Evolutionary conservation across 1,284 basidiomycete genomes (phyloP), one percentile per base, ranked within the genome.

Genomic region (Naganishia cerealis): DNA sequence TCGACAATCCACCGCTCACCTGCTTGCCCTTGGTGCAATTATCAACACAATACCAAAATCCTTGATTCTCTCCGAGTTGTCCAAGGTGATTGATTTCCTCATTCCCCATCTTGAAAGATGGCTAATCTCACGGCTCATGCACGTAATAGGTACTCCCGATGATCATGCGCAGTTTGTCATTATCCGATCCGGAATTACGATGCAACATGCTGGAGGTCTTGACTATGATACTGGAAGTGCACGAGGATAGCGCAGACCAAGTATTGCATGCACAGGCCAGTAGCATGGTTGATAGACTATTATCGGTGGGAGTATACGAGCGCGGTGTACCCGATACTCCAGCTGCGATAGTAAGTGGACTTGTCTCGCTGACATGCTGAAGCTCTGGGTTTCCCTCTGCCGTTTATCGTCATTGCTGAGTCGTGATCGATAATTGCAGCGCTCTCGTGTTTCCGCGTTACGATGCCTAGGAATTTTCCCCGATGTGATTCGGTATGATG

Each of bases 1-100:
- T 26, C 16, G 24, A 40, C 58, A 56, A 42, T 57, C 63, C 16
- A 33, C 46, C 26, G 87, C 92, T 1, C 88, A 91, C 77, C 86
- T 99, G 6, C 87, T 93, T 24, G 91, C 93, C 1, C 85, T 99
- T 16, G 87, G 91, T 0, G 88, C 88, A 9, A 82, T 98, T 9
- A 86, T 98, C 67, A 88, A 88, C 59, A 85, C 89, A 8, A 85
- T 93, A 16, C 93, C 94, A 0, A 88, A 89, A 69, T 84, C 88
- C 1, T 81, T 90, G 4, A 92, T 91, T 74, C 80, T 84, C 3
- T 77, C 81, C 40, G 85, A 91, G 71, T 84, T 95, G 76, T 77
- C 87, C 7, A 84, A 84, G 16, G 91, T 91, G 67, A 50, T 9
- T 16, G 33, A 46, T 67, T 70, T 24, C 67, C 55, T 3, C 18